Evolutionary conservation across 768 basidiomycete genomes (phyloP).

Genomic region (Melanogaster broomeanus): DNA sequence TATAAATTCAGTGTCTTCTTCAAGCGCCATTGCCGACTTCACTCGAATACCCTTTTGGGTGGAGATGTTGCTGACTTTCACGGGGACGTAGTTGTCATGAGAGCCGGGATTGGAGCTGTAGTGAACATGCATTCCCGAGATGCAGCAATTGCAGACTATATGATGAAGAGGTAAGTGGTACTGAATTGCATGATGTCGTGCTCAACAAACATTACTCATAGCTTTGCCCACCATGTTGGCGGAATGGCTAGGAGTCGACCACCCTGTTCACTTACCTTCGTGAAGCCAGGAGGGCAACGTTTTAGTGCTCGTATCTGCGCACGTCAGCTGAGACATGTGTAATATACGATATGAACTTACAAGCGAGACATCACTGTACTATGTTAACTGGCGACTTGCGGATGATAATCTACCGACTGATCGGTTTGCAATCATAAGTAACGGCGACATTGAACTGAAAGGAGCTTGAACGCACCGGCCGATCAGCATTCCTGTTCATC

Average conservation of each 20-base stretch:
- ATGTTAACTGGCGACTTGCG: too few relatives aligned
- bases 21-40: slow-evolving; percentile 5
- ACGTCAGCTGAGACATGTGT: neutral
- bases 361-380: too few relatives aligned
- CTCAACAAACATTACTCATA: neutral
- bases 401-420: too few relatives aligned
- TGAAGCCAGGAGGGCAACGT: neutral
- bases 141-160: slow-evolving; percentile 1
- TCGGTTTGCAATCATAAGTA: too few relatives aligned
- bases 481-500: too few relatives aligned
- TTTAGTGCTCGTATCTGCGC: neutral
- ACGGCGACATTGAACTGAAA: too few relatives aligned
- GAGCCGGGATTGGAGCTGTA: neutral
- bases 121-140: slow-evolving; percentile 9
- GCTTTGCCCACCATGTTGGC: neutral
- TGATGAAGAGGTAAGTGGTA: slow-evolving; percentile 4
- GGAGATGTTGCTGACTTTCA: neutral
- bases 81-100: slow-evolving; percentile 5
- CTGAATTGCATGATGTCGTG: neutral
- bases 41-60: neutral
- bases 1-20: slow-evolving; percentile 8
- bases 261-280: neutral
- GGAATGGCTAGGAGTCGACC: neutral
- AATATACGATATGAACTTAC: neutral
- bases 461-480: too few relatives aligned